Conservation (phyloP, 2,329 filamentous ascomycete species). For the Rutstroemia sp. region DNA sequence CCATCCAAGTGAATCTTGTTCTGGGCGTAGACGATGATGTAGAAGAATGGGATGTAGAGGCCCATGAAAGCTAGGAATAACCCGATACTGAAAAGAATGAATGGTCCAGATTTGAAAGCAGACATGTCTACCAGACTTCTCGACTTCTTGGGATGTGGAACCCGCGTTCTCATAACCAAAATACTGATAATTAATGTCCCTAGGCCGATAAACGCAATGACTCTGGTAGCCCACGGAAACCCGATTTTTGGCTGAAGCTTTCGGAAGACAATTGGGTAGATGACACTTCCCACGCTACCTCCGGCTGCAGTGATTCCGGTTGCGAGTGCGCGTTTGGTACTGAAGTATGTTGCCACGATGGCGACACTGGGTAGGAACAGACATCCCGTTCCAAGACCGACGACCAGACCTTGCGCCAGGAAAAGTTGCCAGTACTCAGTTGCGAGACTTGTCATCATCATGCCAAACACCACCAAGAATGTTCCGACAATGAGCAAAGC, state of each 20-base stretch:
- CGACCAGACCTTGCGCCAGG: constrained; percentile 37
- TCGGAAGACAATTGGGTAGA: constrained; percentile 44
- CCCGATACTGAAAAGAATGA: constrained; percentile 27
- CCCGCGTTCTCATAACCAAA: not conserved
- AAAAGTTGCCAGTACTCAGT: constrained; percentile 38
- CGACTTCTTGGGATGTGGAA: not conserved
- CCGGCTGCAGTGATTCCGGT: constrained; percentile 28
- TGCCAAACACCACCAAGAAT: constrained; percentile 38
- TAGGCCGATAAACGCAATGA: constrained; percentile 43
- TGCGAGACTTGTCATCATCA: constrained; percentile 35
- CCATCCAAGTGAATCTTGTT: not conserved
- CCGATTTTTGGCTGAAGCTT: constrained; percentile 30
- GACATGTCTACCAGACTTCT: not conserved
- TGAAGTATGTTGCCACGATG: constrained; percentile 44
- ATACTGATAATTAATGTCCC: constrained; percentile 14
- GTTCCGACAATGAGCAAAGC: constrained; percentile 34
- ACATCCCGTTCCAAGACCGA: constrained; percentile 38
- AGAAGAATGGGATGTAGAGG: constrained; percentile 44
- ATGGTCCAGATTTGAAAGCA: constrained; percentile 31
- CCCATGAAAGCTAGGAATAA: constrained; percentile 38
- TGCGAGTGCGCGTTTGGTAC: constrained; percentile 28
- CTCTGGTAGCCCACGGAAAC: constrained; percentile 48
- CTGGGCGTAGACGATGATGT: constrained; percentile 32
- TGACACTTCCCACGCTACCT: constrained; percentile 34
- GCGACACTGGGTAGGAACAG: constrained; percentile 44